phyloP scores from a whole-genome alignment of 23 red algal species.

The Pyropia yezoensis region DNA sequence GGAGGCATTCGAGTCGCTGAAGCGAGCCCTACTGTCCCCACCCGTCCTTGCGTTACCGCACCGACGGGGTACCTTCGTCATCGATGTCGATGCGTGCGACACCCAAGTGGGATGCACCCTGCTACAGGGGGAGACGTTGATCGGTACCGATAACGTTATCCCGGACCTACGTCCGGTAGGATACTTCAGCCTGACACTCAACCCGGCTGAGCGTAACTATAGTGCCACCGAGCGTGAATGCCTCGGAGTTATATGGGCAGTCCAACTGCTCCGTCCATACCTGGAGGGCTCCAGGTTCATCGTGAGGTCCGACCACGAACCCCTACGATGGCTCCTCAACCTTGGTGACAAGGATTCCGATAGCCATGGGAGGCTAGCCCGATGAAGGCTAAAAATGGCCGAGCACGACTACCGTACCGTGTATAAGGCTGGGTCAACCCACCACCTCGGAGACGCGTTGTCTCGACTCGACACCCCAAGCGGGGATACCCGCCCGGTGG shows the following conservation, averaged over 20 bases:
- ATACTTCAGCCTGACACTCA: constrained; percentile 15
- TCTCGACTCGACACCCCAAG: background rate
- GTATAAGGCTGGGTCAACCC: background rate
- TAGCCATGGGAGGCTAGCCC: constrained; percentile 1
- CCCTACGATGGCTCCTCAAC: constrained; percentile 1
- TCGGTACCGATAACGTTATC: background rate
- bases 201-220: constrained; percentile 18
- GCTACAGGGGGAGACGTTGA: constrained; percentile 1
- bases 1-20: background rate
- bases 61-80: background rate
- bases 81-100: constrained; percentile 8
- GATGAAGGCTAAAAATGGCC: background rate
- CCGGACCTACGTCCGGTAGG: constrained; percentile 7
- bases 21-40: constrained; percentile 2
- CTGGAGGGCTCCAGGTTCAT: constrained; percentile 2
- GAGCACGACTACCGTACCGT: constrained; percentile 1
- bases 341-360: background rate
- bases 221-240: constrained; percentile 17
- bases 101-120: constrained; percentile 8
- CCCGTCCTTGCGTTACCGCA: constrained; percentile 6
- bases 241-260: constrained; percentile 9
- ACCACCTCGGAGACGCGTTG: constrained; percentile 4
- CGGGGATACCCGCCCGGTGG: too few species aligned
- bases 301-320: background rate
- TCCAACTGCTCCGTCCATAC: constrained; percentile 13